Conservation (phyloP, 2,329 filamentous ascomycete genomes). For the Pseudocercospora pini-densiflorae region DNA sequence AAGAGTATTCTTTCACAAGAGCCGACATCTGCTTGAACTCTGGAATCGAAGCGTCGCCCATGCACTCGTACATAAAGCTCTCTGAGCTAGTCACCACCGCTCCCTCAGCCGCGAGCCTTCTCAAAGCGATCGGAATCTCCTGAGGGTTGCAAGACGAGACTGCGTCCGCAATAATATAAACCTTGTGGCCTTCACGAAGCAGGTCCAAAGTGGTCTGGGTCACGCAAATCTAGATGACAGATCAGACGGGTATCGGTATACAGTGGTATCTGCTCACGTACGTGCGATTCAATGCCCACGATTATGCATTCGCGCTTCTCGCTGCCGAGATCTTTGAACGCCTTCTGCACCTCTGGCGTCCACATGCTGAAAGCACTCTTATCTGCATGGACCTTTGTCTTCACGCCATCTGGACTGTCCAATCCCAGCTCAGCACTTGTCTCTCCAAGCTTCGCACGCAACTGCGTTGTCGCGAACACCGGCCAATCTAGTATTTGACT, state of each 20-base stretch:
- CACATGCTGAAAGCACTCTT: slow-evolving; percentile 93
- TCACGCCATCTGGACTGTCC: slow-evolving; percentile 54
- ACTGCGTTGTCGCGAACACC: slow-evolving; percentile 86
- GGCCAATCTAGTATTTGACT: slow-evolving; percentile 68
- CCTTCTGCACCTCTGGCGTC: slow-evolving; percentile 66
- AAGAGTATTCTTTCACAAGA: slow-evolving; percentile 77
- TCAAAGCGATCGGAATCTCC: slow-evolving; percentile 80
- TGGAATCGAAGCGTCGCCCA: slow-evolving; percentile 76
- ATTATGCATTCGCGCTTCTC: slow-evolving; percentile 64
- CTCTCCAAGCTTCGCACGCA: slow-evolving; percentile 74
- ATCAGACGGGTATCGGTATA: too few relatives aligned
- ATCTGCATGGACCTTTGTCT: slow-evolving; percentile 67
- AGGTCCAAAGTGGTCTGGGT: slow-evolving; percentile 90
- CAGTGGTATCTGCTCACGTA: too few relatives aligned
- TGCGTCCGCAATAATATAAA: slow-evolving; percentile 87
- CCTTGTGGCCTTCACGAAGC: slow-evolving; percentile 72
- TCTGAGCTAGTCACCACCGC: slow-evolving; percentile 84
- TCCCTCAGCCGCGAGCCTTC: slow-evolving; percentile 74
- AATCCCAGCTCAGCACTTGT: slow-evolving; percentile 74
- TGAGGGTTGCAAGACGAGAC: slow-evolving; percentile 85
- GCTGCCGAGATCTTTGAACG: slow-evolving; percentile 45
- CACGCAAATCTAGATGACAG: slow-evolving; percentile 91
- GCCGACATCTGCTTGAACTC: slow-evolving; percentile 75
- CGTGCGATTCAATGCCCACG: slow-evolving; percentile 91
- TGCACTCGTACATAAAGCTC: slow-evolving; percentile 84